These are phyloP conservation scores for Xanthoconium purpureum DNA, from an alignment of 768 basidiomycete genomes.

Conservation along the genomic window DNA sequence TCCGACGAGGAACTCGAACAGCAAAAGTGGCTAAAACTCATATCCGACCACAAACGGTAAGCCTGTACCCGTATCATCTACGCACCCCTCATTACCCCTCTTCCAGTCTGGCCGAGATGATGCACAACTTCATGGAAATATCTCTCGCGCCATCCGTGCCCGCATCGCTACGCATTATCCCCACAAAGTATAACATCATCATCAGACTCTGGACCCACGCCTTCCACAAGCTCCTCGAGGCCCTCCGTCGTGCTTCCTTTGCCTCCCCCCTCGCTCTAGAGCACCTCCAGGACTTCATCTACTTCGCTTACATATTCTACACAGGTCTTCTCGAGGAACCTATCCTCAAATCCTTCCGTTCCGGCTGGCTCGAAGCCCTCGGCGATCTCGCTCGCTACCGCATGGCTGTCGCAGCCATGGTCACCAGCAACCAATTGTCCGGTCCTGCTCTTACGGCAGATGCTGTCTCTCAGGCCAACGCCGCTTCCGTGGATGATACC, in stretches of 20 bases:
- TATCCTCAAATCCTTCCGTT: slow-evolving; percentile 62
- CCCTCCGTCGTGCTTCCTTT: slow-evolving; percentile 81
- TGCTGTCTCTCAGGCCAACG: slow-evolving; percentile 49
- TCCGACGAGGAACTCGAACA: slow-evolving; percentile 60
- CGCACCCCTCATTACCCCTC: slow-evolving; percentile 8
- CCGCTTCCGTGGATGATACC: slow-evolving; percentile 26
- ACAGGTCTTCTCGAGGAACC: slow-evolving; percentile 84
- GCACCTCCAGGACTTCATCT: slow-evolving; percentile 90
- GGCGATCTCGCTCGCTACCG: slow-evolving; percentile 94
- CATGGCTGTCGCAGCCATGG: slow-evolving; percentile 92
- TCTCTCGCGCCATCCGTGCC: slow-evolving; percentile 86
- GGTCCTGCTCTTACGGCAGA: slow-evolving; percentile 50
- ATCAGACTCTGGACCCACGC: slow-evolving; percentile 88
- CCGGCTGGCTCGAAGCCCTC: slow-evolving; percentile 93
- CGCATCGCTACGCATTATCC: slow-evolving; percentile 83
- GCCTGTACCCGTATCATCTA: slow-evolving; percentile 26
- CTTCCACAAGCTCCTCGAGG: slow-evolving; percentile 88
- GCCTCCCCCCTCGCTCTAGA: slow-evolving; percentile 68
- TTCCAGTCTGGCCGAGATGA: slow-evolving; percentile 82
- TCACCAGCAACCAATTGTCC: slow-evolving; percentile 47
- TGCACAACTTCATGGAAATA: slow-evolving; percentile 83
- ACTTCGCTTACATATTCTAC: slow-evolving; percentile 94
- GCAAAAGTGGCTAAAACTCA: slow-evolving; percentile 71
- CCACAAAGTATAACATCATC: slow-evolving; percentile 94
- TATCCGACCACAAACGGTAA: slow-evolving; percentile 81